Evolutionary conservation across 129 eudicot species (phyloP).

Genomic region (sunflower (Helianthus annuus)): DNA sequence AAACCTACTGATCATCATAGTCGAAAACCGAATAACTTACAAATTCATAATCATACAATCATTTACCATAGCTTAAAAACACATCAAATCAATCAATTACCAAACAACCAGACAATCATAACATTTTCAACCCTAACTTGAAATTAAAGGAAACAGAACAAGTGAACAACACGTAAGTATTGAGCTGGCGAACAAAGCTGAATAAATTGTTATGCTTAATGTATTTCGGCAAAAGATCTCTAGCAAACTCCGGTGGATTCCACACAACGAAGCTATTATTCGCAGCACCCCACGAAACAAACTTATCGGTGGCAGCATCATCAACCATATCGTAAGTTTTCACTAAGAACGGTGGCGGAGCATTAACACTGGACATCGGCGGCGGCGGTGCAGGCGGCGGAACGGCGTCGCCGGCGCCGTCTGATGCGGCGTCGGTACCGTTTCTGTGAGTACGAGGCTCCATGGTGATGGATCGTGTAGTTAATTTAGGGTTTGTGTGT

Average conservation of each 20-base stretch:
- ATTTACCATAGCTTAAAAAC: too few species aligned
- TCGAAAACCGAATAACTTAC: background rate
- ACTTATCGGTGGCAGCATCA: constrained; percentile 68
- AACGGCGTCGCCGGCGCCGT: constrained; percentile 29
- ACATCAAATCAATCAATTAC: constrained; percentile 14
- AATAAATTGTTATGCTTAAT: constrained; percentile 88
- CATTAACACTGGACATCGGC: constrained; percentile 55
- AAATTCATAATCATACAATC: too few species aligned
- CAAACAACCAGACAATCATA: background rate
- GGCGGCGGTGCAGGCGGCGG: constrained; percentile 47
- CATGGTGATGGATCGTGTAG: constrained; percentile 21
- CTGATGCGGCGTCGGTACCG: constrained; percentile 16
- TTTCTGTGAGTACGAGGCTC: constrained; percentile 17
- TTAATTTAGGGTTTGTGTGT: constrained; percentile 24
- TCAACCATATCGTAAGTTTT: constrained; percentile 93
- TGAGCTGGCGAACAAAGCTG: constrained; percentile 89
- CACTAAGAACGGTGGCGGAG: constrained; percentile 78
- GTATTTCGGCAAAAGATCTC: constrained; percentile 70
- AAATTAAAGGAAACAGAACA: background rate
- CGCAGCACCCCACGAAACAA: constrained; percentile 81
- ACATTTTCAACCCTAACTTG: background rate
- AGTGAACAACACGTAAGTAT: constrained; percentile 72
- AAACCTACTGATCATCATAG: constrained; percentile 15
- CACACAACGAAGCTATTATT: constrained; percentile 85
- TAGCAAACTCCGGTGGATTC: constrained; percentile 85